Conservation (phyloP, 2,329 filamentous ascomycete species). For the Botrytis pseudocinerea region DNA sequence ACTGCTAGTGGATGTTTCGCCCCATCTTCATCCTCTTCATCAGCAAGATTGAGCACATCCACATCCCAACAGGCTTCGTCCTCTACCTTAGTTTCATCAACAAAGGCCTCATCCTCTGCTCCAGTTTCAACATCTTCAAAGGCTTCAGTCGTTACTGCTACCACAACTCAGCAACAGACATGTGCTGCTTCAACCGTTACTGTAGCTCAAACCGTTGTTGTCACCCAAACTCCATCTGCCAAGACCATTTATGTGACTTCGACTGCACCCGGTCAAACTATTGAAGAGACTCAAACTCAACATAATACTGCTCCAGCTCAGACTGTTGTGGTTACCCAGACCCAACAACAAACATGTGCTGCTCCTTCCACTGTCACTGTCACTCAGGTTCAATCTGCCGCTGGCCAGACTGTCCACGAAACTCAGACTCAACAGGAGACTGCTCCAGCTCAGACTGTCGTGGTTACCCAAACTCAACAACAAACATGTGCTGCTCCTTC, state of each 20-base stretch:
- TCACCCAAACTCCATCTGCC: not conserved
- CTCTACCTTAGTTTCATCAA: not conserved
- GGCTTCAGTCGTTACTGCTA: conserved; percentile 15
- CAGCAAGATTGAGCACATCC: not conserved
- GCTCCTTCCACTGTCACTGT: not conserved
- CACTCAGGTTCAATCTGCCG: not conserved
- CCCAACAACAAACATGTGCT: not conserved
- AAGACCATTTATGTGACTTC: not conserved
- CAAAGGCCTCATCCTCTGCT: not conserved
- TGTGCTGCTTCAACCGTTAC: not conserved
- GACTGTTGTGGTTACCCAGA: not conserved
- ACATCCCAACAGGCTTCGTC: not conserved
- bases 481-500: not conserved
- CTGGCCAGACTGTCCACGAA: not conserved
- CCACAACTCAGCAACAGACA: not conserved
- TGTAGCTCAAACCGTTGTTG: not conserved
- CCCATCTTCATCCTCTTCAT: not conserved
- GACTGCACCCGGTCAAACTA: not conserved
- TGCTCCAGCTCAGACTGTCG: not conserved
- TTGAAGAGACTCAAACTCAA: not conserved
- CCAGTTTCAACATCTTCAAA: not conserved
- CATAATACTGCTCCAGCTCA: not conserved
- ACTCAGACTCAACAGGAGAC: conserved; percentile 1
- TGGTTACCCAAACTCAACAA: not conserved
- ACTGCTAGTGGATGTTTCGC: conserved; percentile 44